These are phyloP conservation scores for Protea cynaroides DNA, from an alignment of 164 flowering plant species.

Conservation along the genomic window DNA sequence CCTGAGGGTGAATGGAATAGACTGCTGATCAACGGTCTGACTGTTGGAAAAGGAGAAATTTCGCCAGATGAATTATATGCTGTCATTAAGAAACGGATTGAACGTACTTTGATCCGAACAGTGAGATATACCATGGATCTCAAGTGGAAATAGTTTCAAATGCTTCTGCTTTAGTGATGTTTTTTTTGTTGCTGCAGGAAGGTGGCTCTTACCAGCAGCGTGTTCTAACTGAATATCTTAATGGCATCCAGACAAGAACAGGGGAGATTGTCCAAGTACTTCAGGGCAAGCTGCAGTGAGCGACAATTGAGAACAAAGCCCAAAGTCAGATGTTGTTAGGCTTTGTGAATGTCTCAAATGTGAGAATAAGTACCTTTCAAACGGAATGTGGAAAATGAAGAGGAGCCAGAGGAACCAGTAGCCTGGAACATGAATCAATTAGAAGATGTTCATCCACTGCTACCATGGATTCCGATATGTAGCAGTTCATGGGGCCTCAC, in stretches of 20 bases:
- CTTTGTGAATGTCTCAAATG: background rate
- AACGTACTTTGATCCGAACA: constrained; percentile 68
- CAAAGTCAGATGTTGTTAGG: no score
- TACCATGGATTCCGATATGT: no score
- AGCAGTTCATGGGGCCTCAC: no score
- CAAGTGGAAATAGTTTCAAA: background rate
- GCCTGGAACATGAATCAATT: background rate
- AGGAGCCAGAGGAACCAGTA: background rate
- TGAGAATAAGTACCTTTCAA: background rate
- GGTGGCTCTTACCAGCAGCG: constrained; percentile 93
- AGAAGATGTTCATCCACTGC: no score
- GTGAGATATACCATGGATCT: constrained; percentile 29
- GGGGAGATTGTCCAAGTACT: constrained; percentile 61
- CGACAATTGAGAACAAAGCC: background rate
- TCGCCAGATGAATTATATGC: constrained; percentile 60
- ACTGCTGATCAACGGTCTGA: constrained; percentile 60
- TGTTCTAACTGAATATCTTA: constrained; percentile 61
- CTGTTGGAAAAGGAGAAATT: constrained; percentile 66
- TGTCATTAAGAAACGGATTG: constrained; percentile 73
- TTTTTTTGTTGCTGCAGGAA: constrained; percentile 40
- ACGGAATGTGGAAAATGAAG: background rate
- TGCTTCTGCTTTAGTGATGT: constrained; percentile 5
- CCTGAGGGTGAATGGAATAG: constrained; percentile 81
- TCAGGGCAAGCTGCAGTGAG: constrained; percentile 27
- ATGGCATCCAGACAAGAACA: constrained; percentile 75